Base-by-base conservation (phyloP, 2,329 filamentous ascomycete genomes). In the Fusarium hostae region DNA sequence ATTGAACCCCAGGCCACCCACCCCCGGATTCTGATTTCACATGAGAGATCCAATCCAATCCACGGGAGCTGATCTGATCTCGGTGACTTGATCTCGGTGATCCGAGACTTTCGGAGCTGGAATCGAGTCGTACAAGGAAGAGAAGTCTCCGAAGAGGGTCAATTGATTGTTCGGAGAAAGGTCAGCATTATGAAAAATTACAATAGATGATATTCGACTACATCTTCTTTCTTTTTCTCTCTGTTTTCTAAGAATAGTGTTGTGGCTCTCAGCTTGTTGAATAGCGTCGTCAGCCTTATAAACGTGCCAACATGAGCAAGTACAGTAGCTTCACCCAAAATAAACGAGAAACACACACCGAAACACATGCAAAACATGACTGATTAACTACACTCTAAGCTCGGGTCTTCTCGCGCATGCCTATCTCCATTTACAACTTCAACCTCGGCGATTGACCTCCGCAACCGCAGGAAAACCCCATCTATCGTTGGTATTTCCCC, bases 11-110 rank as follows among this genome's bases (percentile, higher is more conserved):
- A 64, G 55, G 39, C 37, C 57, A 43, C 57, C 68, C 59, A 71
- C 63, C 68, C 68, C 68, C 68, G 68, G 68, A 71, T 71, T 71
- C 63, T 51, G 51, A 71, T 71, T 71, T 71, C 68, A 71, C 68
- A 68, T 71, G 68, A 67, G 66, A 55, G 63, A 62, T 64, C 40
- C 43, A 66, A 55, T 55, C 15, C 43, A 50, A 32, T 37, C n/a
- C 54, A 37, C 30, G 30, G 47, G 51, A 55, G 26, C 37, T 44
- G 55, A 70, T 57, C 55, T 66, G 43, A 54, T 66, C 66, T 70
- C 55, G 55, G 66, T 55, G 62, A 32, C 51, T 55, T 61, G 43
- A 58, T 66, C 66, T 70, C 61, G 55, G 66, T 43, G 62, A 58
- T 51, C 63, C 68, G 68, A 70, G 52, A 47, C 26, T 43, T 55